A percentile compares a stretch with the other conserved stretches of the same genome.
Conservation (phyloP, 345 rosid species). For the Gossypium bickii region DNA sequence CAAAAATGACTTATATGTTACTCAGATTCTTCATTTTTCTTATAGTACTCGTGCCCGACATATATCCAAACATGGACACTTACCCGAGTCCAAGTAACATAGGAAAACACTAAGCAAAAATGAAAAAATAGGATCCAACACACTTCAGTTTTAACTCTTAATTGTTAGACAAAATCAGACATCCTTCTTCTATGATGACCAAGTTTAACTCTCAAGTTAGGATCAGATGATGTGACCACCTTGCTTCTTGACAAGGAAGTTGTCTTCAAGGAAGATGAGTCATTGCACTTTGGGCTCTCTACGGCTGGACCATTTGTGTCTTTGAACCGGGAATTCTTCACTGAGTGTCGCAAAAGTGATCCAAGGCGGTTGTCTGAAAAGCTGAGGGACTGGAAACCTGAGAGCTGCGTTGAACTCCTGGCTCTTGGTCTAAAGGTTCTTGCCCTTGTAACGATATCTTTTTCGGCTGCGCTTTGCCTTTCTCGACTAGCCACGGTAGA, state of each 20-base stretch:
- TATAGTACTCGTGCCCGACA: background rate
- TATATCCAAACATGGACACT: background rate
- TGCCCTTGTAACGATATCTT: constrained; percentile 31
- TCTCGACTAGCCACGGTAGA: constrained; percentile 87
- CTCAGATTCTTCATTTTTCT: background rate
- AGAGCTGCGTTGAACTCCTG: constrained; percentile 44
- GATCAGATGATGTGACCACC: constrained; percentile 62
- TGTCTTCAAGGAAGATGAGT: constrained; percentile 24
- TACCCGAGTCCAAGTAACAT: background rate
- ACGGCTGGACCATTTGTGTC: constrained; percentile 28
- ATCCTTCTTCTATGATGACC: constrained; percentile 63
- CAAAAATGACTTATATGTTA: background rate
- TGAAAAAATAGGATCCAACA: background rate
- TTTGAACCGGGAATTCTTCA: constrained; percentile 36
- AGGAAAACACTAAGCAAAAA: background rate
- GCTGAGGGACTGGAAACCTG: constrained; percentile 58
- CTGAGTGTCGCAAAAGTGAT: constrained; percentile 40
- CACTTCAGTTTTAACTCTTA: background rate
- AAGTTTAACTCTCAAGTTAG: constrained; percentile 51
- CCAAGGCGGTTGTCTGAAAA: constrained; percentile 52
- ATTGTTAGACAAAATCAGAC: constrained; percentile 57
- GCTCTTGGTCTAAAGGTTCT: constrained; percentile 36
- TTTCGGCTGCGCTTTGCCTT: constrained; percentile 60
- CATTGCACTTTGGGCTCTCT: constrained; percentile 39
- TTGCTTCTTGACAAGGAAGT: constrained; percentile 42